These are phyloP conservation scores for Testicularia cyperi DNA, from an alignment of 1,284 basidiomycete genomes.

Conservation along the genomic window DNA sequence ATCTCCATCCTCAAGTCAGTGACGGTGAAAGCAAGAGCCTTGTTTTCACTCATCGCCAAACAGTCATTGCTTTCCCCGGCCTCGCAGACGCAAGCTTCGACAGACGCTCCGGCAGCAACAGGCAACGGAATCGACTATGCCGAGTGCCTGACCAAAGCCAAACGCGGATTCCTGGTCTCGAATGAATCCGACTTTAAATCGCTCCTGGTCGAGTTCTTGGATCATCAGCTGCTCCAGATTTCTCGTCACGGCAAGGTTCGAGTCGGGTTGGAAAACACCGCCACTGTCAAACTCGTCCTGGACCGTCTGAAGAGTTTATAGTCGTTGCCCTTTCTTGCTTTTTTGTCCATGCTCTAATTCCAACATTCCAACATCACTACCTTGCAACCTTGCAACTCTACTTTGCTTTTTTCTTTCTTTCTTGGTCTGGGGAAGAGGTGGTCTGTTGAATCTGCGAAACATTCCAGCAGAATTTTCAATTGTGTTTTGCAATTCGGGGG, in stretches of 20 bases:
- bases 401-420: not conserved
- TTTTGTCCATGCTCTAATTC: too few relatives aligned
- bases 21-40: conserved; percentile 38
- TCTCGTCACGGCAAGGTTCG: conserved; percentile 12
- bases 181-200: conserved; percentile 36
- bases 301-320: conserved; percentile 24
- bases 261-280: conserved; percentile 14
- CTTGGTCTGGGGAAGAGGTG: not conserved
- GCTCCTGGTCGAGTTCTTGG: conserved; percentile 47
- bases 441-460: too few relatives aligned
- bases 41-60: conserved; percentile 39
- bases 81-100: not conserved
- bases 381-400: not conserved
- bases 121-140: conserved; percentile 19
- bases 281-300: conserved; percentile 11
- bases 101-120: not conserved
- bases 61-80: conserved; percentile 2
- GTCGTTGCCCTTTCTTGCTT: not conserved
- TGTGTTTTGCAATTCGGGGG: too few relatives aligned
- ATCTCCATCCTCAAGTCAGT: conserved; percentile 47
- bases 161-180: conserved; percentile 33
- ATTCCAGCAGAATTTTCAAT: too few relatives aligned
- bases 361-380: too few relatives aligned
- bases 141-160: conserved; percentile 30
- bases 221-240: conserved; percentile 36